Evolutionary conservation across 176 grass and related monocot genomes (phyloP), one percentile per base, ranked within the genome.

Genomic region (Triticum aestivum): DNA sequence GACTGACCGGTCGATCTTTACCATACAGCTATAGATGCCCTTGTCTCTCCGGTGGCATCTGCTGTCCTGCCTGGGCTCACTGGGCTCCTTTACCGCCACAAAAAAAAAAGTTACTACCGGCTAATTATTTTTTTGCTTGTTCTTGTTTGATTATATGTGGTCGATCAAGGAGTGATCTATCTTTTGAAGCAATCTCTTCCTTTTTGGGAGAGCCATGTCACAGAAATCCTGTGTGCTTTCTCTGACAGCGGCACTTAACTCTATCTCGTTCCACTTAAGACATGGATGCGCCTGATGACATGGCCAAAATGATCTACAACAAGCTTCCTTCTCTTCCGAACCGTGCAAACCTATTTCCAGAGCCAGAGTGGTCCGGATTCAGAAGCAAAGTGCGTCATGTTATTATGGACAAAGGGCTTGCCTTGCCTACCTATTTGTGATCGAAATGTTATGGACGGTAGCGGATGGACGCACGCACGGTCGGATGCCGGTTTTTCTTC

Each of bases 371-470:
- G 33, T 73, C 41, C n/a, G 66, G 65, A 73, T 79, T 65, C 73
- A 26, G 65, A 87, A 73, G 84, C 58, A n/a, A 67, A 87, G 13
- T 63, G 61, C 41, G 77, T 54, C 51, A 54, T 54, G 51, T 54
- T 54, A 2, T 54, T 0, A 18, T 54, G 51, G 15, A 54, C 51
- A 54, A 17, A 6, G 51, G 51, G 1, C 5, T 54, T 7, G 33
- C 27, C 15, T 54, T 18, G 33, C 27, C 33, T 84, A 37, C 84
- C 80, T 75, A 37, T 79, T 84, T 67, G 59, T 27, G 85, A 75
- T 87, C 75, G 80, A 91, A 87, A 80, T 73, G 35, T 29, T 10
- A 68, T 61, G 73, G 84, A 45, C 8, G 23, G 18, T 38, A 67
- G 42, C 66, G 73, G 21, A 59, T 77, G 61, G 12, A 59, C n/a